phyloP scores from a whole-genome alignment of 352 stramenopile species.

The Elongisporangium undulatum region DNA sequence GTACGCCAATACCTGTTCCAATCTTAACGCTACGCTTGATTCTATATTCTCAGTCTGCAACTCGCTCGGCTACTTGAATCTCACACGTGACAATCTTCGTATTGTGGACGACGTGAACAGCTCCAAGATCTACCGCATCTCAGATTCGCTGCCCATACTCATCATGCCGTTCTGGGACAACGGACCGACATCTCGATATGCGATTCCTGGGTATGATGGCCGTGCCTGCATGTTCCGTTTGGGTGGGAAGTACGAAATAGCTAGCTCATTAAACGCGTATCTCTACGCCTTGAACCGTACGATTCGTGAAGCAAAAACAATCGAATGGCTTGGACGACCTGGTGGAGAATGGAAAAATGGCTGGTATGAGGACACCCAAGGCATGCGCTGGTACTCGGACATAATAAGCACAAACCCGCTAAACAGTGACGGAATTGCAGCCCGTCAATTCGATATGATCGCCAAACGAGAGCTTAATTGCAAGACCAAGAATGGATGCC shows the following conservation, averaged over 20 bases:
- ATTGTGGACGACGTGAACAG: constrained; percentile 19
- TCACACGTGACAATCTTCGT: constrained; percentile 10
- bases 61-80: constrained; percentile 16
- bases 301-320: constrained; percentile 6
- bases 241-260: background rate
- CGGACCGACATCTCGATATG: background rate
- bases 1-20: constrained; percentile 8
- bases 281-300: constrained; percentile 18
- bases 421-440: constrained; percentile 10
- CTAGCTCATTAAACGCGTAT: background rate
- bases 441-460: constrained; percentile 30
- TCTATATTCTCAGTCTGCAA: constrained; percentile 21
- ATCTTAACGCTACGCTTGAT: constrained; percentile 17
- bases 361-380: constrained; percentile 21
- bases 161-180: constrained; percentile 25
- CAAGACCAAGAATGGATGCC: constrained; percentile 4
- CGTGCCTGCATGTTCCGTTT: constrained; percentile 1
- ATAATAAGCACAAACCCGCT: constrained; percentile 15
- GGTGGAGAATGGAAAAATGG: constrained; percentile 19
- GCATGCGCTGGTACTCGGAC: constrained; percentile 20
- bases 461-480: constrained; percentile 24
- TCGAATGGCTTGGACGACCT: constrained; percentile 12
- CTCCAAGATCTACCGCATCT: constrained; percentile 16
- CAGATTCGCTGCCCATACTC: constrained; percentile 27
- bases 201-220: background rate